These are phyloP conservation scores for Gossypium stocksii DNA, from an alignment of 345 rosid genomes.

Conservation along the genomic window DNA sequence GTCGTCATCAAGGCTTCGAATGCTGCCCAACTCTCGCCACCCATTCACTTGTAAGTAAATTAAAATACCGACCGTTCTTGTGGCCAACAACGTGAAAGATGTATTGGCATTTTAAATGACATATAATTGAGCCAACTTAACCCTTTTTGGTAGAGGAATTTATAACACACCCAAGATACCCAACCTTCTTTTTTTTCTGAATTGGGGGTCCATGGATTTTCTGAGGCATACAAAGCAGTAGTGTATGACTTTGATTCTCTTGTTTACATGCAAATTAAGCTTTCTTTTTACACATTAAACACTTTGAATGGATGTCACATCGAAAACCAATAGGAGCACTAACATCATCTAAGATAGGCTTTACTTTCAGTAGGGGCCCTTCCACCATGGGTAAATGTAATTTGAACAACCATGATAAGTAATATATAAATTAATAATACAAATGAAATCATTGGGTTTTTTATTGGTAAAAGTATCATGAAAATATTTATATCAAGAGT, in stretches of 20 bases:
- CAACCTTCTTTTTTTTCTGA: background rate
- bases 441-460: no score
- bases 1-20: background rate
- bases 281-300: background rate
- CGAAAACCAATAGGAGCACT: constrained; percentile 11
- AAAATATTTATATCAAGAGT: no score
- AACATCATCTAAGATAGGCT: background rate
- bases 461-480: no score
- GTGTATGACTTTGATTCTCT: background rate
- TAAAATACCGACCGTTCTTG: background rate
- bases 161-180: background rate
- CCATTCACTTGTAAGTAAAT: background rate
- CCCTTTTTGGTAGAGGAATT: background rate
- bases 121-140: background rate
- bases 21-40: constrained; percentile 7
- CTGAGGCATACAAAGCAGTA: background rate
- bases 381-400: background rate
- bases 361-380: background rate
- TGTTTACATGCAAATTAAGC: background rate
- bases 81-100: no score
- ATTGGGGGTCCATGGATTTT: background rate
- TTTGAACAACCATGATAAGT: background rate
- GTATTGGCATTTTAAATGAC: background rate
- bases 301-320: constrained; percentile 3
- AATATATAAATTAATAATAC: no score